phyloP scores from a whole-genome alignment of 768 basidiomycete genomes.

The Xerocomellus intermedius region DNA sequence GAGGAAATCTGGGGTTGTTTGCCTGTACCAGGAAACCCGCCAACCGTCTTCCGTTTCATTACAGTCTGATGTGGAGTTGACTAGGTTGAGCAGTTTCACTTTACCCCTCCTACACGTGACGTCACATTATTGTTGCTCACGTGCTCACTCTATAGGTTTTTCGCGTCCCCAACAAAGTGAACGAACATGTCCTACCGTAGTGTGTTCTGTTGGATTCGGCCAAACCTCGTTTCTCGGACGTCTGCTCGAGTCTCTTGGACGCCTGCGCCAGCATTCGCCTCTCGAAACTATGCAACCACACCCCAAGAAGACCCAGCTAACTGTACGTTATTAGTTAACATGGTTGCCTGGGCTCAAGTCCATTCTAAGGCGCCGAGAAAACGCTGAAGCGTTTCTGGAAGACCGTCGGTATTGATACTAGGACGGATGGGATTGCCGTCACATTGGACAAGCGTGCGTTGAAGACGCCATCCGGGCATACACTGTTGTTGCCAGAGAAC shows the following conservation, averaged over 20 bases:
- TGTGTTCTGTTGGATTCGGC: constrained; percentile 2
- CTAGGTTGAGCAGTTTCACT: too few species aligned
- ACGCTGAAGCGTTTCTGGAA: constrained; percentile 95
- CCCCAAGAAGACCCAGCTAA: constrained; percentile 49
- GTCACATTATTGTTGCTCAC: constrained; percentile 23
- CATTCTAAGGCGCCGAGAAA: constrained; percentile 70
- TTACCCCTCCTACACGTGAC: constrained; percentile 19
- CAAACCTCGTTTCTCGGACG: background rate
- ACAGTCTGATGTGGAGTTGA: too few species aligned
- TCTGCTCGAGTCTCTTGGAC: background rate
- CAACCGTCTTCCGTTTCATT: constrained; percentile 21
- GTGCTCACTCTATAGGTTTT: constrained; percentile 16
- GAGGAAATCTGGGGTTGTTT: constrained; percentile 42
- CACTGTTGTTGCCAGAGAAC: constrained; percentile 64
- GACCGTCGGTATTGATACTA: constrained; percentile 71
- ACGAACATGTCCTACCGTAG: constrained; percentile 11
- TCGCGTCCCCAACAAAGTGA: background rate
- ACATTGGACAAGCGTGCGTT: constrained; percentile 82
- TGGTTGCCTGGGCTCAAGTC: background rate
- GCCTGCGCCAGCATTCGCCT: background rate
- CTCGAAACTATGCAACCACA: constrained; percentile 15
- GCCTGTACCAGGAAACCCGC: background rate
- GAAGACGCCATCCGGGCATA: constrained; percentile 85
- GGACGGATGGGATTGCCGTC: constrained; percentile 52
- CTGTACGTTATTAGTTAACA: constrained; percentile 40